Base-by-base conservation (phyloP, 768 basidiomycete genomes). In the Lactifluus volemus region DNA sequence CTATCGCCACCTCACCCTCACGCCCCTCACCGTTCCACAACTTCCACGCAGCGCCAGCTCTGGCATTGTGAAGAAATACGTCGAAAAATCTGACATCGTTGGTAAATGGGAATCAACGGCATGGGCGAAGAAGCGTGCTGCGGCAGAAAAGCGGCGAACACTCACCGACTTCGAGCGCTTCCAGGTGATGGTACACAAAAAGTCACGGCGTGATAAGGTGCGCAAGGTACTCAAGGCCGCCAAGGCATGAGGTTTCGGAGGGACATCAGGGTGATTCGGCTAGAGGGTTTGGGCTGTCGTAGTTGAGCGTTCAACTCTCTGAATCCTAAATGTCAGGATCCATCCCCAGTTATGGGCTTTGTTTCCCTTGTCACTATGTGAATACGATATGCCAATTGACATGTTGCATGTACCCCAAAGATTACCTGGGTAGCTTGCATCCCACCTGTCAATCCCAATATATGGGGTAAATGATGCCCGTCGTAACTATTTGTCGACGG, bases 81-180 rank as follows among this genome's bases (percentile, higher is more conserved):
- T 94, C 65, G 93, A 97, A 76, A 87, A 92, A 76, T 87, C 93
- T 73, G 87, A 78, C 41, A 79, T 84, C 58, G 77, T 88, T 52
- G 85, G 83, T 73, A 93, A 94, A 81, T 98, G 97, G 96, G 84
- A 88, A 63, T 83, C 81, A 70, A 88, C 88, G 21, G 68, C 79
- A 5, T 98, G 94, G 95, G 92, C 92, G 60, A 84, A 91, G 79
- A 92, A 85, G 78, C 84, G 90, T 53, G 81, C 81, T 47, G 86
- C 90, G 12, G 73, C 82, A 56, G 79, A 86, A 76, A 83, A 81
- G 74, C 82, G 94, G 71, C 81, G 86, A 74, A 77, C 79, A 70
- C 71, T 92, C 60, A 87, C 84, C 75, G 96, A 99, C 78, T 98
- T 98, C 74, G 90, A 85, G 63, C 84, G 95, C 58, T 98, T 98